Percentiles rank a stretch among this genome's conserved stretches.
Conservation (phyloP, 208 protist species). For the Leishmania lainsoni region DNA sequence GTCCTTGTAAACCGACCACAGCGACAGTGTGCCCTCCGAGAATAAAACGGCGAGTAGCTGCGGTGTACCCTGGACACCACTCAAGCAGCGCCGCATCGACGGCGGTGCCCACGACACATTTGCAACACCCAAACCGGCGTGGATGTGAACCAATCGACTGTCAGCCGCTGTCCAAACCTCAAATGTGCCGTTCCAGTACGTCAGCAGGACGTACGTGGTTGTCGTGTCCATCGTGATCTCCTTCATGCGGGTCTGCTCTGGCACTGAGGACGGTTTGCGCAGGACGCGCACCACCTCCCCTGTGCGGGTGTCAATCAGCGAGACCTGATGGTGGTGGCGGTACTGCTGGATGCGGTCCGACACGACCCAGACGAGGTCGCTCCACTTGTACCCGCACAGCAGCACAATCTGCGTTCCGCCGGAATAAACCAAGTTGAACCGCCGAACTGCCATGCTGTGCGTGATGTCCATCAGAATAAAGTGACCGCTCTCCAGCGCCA, state of each 20-base stretch:
- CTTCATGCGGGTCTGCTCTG: constrained; percentile 69
- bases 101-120: constrained; percentile 80
- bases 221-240: constrained; percentile 59
- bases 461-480: constrained; percentile 68
- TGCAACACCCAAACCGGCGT: constrained; percentile 70
- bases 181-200: constrained; percentile 79
- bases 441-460: constrained; percentile 53
- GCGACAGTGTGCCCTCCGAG: constrained; percentile 65
- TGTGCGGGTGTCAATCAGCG: constrained; percentile 72
- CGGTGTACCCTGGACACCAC: constrained; percentile 60
- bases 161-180: constrained; percentile 81
- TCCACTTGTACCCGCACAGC: constrained; percentile 61
- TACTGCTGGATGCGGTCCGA: constrained; percentile 53
- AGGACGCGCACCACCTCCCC: constrained; percentile 71
- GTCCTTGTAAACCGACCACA: constrained; percentile 84
- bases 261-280: constrained; percentile 61
- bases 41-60: constrained; percentile 79
- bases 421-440: constrained; percentile 76
- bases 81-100: constrained; percentile 52
- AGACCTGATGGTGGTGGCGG: constrained; percentile 78
- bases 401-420: constrained; percentile 74
- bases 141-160: constrained; percentile 66
- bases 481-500: constrained; percentile 69
- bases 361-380: constrained; percentile 78
- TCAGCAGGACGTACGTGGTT: constrained; percentile 62